Evolutionary conservation across 306 rosid genomes (phyloP).

Genomic region (Lagenaria siceraria): DNA sequence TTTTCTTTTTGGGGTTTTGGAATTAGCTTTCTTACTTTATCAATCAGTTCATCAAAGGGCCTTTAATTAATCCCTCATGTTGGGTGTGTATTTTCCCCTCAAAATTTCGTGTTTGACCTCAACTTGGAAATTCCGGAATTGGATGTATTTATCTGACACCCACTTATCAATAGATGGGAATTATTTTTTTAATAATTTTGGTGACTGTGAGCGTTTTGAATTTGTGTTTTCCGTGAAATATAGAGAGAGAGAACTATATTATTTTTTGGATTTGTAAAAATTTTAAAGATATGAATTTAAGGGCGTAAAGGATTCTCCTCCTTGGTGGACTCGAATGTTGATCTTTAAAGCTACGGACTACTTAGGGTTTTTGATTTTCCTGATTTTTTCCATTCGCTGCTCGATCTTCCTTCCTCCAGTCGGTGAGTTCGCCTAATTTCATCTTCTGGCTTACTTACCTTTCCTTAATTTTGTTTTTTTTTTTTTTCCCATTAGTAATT

Average conservation of each 20-base stretch:
- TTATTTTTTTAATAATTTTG: conserved; percentile 3
- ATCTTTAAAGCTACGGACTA: conserved; percentile 22
- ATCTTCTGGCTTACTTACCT: conserved; percentile 2
- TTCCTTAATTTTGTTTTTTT: neutral
- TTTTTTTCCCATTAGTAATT: neutral
- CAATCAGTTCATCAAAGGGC: conserved; percentile 11
- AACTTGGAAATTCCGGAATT: neutral
- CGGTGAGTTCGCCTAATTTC: conserved; percentile 12
- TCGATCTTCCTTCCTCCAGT: conserved; percentile 21
- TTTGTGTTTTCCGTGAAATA: conserved; percentile 1
- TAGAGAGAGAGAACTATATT: neutral
- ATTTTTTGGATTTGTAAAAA: neutral
- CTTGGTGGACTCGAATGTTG: conserved; percentile 22
- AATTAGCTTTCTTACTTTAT: neutral
- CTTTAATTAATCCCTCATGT: conserved; percentile 10
- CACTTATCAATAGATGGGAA: conserved; percentile 7
- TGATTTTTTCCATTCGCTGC: conserved; percentile 19
- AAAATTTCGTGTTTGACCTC: conserved; percentile 3
- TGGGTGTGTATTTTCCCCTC: neutral
- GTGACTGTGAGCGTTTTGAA: conserved; percentile 5
- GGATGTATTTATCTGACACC: conserved; percentile 8
- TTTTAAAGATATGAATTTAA: conserved; percentile 21
- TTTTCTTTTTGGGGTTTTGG: neutral
- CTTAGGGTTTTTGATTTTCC: conserved; percentile 22
- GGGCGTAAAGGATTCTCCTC: conserved; percentile 37